A percentile compares a stretch with the other conserved stretches of the same genome.
These are phyloP conservation scores for Aspergillus carlsbadensis DNA, from an alignment of 495 filamentous ascomycete genomes.

Conservation along the genomic window DNA sequence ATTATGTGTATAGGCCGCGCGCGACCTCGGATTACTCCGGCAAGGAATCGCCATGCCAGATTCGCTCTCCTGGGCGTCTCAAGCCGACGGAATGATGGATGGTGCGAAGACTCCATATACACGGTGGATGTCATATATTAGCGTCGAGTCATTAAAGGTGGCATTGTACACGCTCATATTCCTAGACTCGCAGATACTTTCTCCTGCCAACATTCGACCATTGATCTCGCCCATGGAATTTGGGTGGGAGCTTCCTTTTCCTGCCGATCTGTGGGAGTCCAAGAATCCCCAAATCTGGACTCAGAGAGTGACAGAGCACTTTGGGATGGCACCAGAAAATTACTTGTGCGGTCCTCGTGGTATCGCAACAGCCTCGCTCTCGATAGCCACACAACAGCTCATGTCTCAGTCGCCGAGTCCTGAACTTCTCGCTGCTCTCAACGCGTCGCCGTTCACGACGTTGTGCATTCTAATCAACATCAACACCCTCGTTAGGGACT, in stretches of 20 bases:
- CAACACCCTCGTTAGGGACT: too few relatives aligned
- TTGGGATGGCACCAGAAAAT: neutral
- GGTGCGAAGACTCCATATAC: too few relatives aligned
- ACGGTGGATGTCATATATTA: too few relatives aligned
- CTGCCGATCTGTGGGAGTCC: neutral
- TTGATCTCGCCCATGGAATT: neutral
- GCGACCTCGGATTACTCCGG: neutral
- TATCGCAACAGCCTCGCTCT: neutral
- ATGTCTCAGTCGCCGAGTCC: neutral
- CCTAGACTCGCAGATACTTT: neutral
- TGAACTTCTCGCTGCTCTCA: neutral
- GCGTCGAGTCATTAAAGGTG: neutral
- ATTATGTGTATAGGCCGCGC: neutral
- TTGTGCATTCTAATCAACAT: too few relatives aligned
- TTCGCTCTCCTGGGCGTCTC: neutral
- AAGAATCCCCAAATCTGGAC: neutral
- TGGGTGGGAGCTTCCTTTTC: neutral
- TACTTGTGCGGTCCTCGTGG: neutral
- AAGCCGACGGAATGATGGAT: too few relatives aligned
- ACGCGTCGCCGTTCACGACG: too few relatives aligned
- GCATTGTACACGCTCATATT: neutral
- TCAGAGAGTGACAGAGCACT: neutral
- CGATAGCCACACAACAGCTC: neutral
- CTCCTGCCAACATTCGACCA: neutral
- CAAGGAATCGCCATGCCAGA: neutral